Conservation (phyloP, 2,329 filamentous ascomycete species). For the Basipetospora sp. region DNA sequence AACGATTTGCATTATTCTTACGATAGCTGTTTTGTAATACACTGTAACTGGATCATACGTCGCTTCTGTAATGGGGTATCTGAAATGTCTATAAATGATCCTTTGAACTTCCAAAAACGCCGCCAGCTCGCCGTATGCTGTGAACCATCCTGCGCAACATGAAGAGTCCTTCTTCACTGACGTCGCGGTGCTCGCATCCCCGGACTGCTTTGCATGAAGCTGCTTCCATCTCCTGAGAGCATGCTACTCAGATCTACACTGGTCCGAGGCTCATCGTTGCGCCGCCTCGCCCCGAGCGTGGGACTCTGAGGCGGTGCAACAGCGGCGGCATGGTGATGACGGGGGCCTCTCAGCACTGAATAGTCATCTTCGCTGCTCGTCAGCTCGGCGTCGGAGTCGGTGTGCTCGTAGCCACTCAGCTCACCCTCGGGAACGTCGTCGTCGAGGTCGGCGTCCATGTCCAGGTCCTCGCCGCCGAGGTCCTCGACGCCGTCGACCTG, state of each 20-base stretch:
- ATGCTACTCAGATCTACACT: conserved; percentile 45
- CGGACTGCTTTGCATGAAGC: conserved; percentile 40
- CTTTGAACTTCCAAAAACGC: too few species aligned
- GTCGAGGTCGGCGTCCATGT: conserved; percentile 56
- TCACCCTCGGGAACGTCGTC: conserved; percentile 55
- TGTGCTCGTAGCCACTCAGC: conserved; percentile 57
- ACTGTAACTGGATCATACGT: too few species aligned
- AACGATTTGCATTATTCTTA: too few species aligned
- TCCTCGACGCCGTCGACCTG: conserved; percentile 13
- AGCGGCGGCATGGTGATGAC: not conserved
- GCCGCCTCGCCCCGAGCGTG: conserved; percentile 18
- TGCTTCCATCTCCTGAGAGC: conserved; percentile 43
- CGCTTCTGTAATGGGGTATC: too few species aligned
- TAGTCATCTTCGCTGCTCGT: conserved; percentile 47
- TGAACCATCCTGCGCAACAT: too few species aligned
- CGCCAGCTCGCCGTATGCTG: too few species aligned
- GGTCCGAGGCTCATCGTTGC: conserved; percentile 18
- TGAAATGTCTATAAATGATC: too few species aligned
- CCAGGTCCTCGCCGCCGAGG: conserved; percentile 28
- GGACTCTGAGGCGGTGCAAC: conserved; percentile 23
- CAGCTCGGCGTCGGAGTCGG: conserved; percentile 55
- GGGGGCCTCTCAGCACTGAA: conserved; percentile 50
- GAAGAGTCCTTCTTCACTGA: too few species aligned
- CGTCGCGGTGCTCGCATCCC: conserved; percentile 6
- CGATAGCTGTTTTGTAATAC: too few species aligned